These are phyloP conservation scores for Odontarrhena argentea DNA, from an alignment of 345 rosid genomes.

Conservation along the genomic window DNA sequence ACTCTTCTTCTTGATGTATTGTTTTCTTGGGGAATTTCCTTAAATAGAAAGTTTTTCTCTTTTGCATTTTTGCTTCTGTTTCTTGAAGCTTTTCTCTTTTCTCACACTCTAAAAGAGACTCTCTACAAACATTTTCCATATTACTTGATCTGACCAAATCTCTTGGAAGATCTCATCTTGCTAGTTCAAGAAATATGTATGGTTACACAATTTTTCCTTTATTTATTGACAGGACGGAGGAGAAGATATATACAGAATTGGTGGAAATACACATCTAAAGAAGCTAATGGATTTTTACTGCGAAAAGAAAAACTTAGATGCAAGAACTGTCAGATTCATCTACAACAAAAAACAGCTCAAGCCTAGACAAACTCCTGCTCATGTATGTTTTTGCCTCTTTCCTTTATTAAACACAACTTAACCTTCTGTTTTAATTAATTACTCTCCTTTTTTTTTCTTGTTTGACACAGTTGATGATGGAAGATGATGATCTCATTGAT, in stretches of 20 bases:
- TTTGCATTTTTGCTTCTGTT: not conserved
- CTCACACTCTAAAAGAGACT: no score
- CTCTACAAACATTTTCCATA: no score
- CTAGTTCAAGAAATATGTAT: not conserved
- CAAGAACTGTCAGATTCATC: slow-evolving; percentile 46
- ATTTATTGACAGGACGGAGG: slow-evolving; percentile 49
- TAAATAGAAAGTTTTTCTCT: not conserved
- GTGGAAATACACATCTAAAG: slow-evolving; percentile 43
- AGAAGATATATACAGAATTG: slow-evolving; percentile 52
- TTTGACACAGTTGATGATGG: slow-evolving; percentile 27
- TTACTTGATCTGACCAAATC: slow-evolving; percentile 9
- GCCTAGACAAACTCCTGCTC: slow-evolving; percentile 53
- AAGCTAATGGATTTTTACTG: slow-evolving; percentile 60
- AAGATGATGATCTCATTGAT: slow-evolving; percentile 28
- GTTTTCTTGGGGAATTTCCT: no score
- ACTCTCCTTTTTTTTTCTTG: not conserved
- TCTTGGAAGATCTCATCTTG: not conserved
- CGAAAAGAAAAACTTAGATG: slow-evolving; percentile 44
- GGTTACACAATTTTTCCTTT: not conserved
- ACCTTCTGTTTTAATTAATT: slow-evolving; percentile 1
- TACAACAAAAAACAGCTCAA: slow-evolving; percentile 45
- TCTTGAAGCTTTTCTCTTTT: not conserved
- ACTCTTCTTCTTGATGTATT: no score
- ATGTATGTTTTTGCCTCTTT: slow-evolving; percentile 37
- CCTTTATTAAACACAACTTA: no score